Evolutionary conservation across 345 rosid species (phyloP).

Genomic region (Cardamine chenopodiifolia): DNA sequence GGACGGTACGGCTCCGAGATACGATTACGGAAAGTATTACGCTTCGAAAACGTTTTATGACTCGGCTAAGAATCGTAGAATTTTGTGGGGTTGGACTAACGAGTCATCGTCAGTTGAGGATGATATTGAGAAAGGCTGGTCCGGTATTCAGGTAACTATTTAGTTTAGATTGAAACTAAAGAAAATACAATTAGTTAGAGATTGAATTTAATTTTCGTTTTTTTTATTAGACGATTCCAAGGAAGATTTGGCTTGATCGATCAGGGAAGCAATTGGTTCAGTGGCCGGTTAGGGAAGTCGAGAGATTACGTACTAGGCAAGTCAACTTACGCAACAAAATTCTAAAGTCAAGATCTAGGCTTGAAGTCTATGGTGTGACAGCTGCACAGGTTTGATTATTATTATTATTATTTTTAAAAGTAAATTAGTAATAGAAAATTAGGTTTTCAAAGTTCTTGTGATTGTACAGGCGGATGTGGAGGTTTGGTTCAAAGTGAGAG

Average conservation of each 20-base stretch:
- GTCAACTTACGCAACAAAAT: constrained; percentile 43
- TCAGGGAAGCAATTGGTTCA: constrained; percentile 63
- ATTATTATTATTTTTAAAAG: neutral
- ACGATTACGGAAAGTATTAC: constrained; percentile 79
- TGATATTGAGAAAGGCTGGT: constrained; percentile 66
- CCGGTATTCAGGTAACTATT: constrained; percentile 66
- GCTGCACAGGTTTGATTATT: constrained; percentile 56
- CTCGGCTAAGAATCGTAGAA: constrained; percentile 48
- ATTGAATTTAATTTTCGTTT: neutral
- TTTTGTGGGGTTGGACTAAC: constrained; percentile 75
- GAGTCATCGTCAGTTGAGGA: constrained; percentile 50
- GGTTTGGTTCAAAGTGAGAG: constrained; percentile 49
- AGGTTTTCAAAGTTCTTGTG: neutral
- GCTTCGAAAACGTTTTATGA: constrained; percentile 84
- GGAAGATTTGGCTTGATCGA: constrained; percentile 55
- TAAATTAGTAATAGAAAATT: neutral
- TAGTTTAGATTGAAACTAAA: neutral
- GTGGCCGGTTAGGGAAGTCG: constrained; percentile 72
- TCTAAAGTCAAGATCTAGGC: constrained; percentile 46
- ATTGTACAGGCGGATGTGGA: constrained; percentile 74
- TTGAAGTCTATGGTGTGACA: constrained; percentile 61
- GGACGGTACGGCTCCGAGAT: constrained; percentile 50
- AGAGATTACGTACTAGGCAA: constrained; percentile 50
- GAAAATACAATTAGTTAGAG: neutral
- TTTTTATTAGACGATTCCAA: constrained; percentile 61